Evolutionary conservation across 805 yeast genomes (phyloP).

Genomic region (Cyberlindnera maclurae): DNA sequence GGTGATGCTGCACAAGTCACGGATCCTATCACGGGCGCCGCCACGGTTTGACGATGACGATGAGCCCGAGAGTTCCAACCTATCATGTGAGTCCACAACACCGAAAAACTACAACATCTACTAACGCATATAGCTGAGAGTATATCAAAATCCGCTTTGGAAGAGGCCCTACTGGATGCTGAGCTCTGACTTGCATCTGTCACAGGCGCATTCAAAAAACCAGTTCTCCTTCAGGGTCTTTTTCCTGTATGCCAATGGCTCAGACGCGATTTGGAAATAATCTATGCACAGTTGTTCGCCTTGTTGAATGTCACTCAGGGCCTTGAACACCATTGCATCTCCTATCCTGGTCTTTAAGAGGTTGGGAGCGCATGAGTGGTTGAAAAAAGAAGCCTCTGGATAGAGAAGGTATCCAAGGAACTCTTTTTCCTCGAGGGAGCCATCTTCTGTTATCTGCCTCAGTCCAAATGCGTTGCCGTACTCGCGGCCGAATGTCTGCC

Average conservation of each 20-base stretch:
- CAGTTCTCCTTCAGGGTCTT: conserved; percentile 40
- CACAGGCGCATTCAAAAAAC: conserved; percentile 54
- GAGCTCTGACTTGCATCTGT: conserved; percentile 32
- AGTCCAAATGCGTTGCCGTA: conserved; percentile 66
- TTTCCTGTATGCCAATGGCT: conserved; percentile 34
- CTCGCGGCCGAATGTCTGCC: conserved; percentile 49
- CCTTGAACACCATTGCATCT: conserved; percentile 34
- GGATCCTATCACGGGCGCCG: conserved; percentile 17
- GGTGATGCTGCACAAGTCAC: conserved; percentile 19
- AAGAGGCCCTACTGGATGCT: conserved; percentile 33
- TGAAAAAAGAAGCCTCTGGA: conserved; percentile 61
- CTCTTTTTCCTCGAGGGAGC: conserved; percentile 39
- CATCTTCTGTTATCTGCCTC: conserved; percentile 40
- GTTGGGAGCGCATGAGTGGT: conserved; percentile 60
- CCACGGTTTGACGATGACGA: conserved; percentile 8
- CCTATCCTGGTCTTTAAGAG: conserved; percentile 37
- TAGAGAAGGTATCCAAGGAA: conserved; percentile 54
- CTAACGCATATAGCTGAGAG: conserved; percentile 22
- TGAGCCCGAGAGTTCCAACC: conserved; percentile 23
- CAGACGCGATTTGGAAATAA: conserved; percentile 46
- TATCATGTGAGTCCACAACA: conserved; percentile 24
- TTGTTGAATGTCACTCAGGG: conserved; percentile 31
- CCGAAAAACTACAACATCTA: conserved; percentile 1
- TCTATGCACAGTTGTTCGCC: conserved; percentile 53
- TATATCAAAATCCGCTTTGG: conserved; percentile 34